Evolutionary conservation across 2,329 filamentous ascomycete species (phyloP).

Genomic region (Helicocarpus griseus): DNA sequence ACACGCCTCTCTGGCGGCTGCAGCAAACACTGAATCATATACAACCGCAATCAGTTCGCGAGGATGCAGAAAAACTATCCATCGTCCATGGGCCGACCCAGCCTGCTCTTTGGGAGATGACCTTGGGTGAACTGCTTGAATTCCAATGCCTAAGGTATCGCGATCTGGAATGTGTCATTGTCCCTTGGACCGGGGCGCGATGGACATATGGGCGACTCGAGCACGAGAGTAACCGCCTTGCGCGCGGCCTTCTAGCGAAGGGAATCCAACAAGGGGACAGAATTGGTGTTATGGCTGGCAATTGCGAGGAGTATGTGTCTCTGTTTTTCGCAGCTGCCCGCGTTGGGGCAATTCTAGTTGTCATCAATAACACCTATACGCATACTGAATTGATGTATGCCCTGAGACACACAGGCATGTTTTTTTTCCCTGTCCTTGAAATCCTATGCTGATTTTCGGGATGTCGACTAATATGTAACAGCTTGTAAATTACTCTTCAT

Average conservation of each 20-base stretch:
- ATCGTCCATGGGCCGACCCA: conserved; percentile 59
- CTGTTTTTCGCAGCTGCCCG: conserved; percentile 64
- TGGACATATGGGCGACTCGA: conserved; percentile 62
- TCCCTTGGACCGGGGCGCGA: conserved; percentile 64
- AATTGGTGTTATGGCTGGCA: conserved; percentile 63
- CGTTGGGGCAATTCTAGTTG: conserved; percentile 59
- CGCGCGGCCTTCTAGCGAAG: conserved; percentile 56
- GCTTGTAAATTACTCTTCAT: conserved; percentile 67
- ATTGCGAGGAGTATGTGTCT: conserved; percentile 50
- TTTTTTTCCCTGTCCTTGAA: neutral
- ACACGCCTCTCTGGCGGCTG: conserved; percentile 13
- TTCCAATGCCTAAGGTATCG: conserved; percentile 59
- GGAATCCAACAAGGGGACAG: conserved; percentile 60
- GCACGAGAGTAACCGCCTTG: conserved; percentile 51
- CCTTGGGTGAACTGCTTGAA: conserved; percentile 61
- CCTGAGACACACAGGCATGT: conserved; percentile 57
- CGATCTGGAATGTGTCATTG: conserved; percentile 58
- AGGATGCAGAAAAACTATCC: conserved; percentile 28
- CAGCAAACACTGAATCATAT: conserved; percentile 17
- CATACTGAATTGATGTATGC: conserved; percentile 62
- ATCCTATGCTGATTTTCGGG: neutral
- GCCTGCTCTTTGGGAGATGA: conserved; percentile 60
- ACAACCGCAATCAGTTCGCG: conserved; percentile 11
- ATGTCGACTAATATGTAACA: conserved; percentile 19
- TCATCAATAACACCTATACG: conserved; percentile 76